A percentile compares a stretch with the other conserved stretches of the same genome.
Evolutionary conservation across 2,329 filamentous ascomycete genomes (phyloP).

Genomic region (Teratosphaeria viscida): DNA sequence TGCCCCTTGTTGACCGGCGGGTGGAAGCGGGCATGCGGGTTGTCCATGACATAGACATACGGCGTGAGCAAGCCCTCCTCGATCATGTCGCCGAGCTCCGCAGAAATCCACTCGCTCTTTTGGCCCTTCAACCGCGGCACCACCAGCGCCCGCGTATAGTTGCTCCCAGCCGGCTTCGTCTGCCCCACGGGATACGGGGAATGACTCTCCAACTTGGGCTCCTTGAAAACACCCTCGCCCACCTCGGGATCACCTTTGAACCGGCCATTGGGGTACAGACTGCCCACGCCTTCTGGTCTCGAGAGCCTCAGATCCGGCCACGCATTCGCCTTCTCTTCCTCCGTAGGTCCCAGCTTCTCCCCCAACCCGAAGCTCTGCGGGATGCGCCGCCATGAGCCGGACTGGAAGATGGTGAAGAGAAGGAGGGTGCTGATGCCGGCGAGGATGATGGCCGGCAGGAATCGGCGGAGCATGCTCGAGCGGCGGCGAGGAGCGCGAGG

Average conservation of each 20-base stretch:
- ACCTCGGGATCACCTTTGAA: conserved; percentile 4
- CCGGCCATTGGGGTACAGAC: neutral
- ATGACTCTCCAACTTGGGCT: conserved; percentile 16
- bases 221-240: conserved; percentile 11
- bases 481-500: conserved; percentile 15
- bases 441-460: conserved; percentile 15
- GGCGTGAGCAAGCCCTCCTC: conserved; percentile 27
- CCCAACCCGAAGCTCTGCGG: conserved; percentile 33
- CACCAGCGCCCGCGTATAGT: conserved; percentile 46
- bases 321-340: conserved; percentile 16
- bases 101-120: conserved; percentile 45
- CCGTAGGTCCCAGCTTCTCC: conserved; percentile 20
- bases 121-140: conserved; percentile 43
- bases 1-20: conserved; percentile 50
- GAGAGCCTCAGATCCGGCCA: conserved; percentile 13
- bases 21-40: conserved; percentile 35
- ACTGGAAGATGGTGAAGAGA: conserved; percentile 27
- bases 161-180: conserved; percentile 35
- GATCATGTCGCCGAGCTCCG: conserved; percentile 37
- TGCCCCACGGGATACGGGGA: conserved; percentile 22
- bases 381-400: conserved; percentile 27
- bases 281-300: conserved; percentile 1
- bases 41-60: conserved; percentile 44
- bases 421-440: conserved; percentile 20
- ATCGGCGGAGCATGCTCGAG: conserved; percentile 19